Base-by-base conservation (phyloP, 148 eudicot species). In the Silene conica region DNA sequence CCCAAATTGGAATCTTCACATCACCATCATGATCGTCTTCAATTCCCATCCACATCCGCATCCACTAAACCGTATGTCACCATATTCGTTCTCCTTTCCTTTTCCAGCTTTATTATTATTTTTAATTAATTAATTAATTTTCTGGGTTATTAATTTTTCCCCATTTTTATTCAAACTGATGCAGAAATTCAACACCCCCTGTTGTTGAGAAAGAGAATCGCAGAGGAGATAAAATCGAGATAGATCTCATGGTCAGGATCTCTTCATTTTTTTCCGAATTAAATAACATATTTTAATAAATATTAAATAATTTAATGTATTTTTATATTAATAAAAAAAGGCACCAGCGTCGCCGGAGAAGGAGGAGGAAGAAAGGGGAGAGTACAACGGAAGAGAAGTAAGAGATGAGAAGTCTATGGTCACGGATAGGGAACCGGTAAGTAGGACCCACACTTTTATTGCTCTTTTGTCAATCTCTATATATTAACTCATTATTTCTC, bases 211-310 rank as follows among this genome's bases (percentile, higher is more conserved):
- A 78, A 52, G 97, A 84, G 48, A 82, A 38, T 52, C 83, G 79
- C 8, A 88, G 88, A 58, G 93, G 83, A 73, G 93, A 90, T 43
- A 96, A 89, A 70, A 85, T 83, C 69, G 80, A 92, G 81, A 92
- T 92, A 81, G 99, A 96, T 92, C 92, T 96, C 82, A 92, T 92
- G 99, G 99, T 96, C 57, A 81, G 87, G 57, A 70, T 75, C 55
- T 69, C 6, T n/a, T 76, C 23, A 5, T 43, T n/a, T 8, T 67
- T 57, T n/a, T 54, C 10, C 7, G n/a, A 20, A 45, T 31, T 28
- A 31, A 31, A 31, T 31, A 31, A 1, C 3, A 2, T 31, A 28
- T 31, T 8, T 15, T 4, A 71, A 48, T 52, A 48, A 50, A 2
- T 50, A 12, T 50, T 38, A 34, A 48, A 11, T 48, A 48, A 58